Evolutionary conservation across 352 stramenopile species (phyloP).

Genomic region (Phytophthora syringae): DNA sequence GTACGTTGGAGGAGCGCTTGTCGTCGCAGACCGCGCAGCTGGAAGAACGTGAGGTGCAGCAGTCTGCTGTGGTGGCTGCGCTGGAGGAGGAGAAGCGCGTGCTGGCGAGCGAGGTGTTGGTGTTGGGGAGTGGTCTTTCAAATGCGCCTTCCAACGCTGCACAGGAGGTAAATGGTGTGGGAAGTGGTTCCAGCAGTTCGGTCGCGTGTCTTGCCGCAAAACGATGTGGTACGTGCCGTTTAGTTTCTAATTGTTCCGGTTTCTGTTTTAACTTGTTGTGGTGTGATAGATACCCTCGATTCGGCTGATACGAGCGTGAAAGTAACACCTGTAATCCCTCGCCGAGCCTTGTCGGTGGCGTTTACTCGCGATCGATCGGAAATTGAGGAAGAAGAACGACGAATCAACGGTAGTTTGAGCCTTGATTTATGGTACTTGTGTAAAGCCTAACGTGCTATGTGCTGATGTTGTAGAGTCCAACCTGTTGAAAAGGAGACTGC

Average conservation of each 20-base stretch:
- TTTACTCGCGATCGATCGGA: constrained; percentile 38
- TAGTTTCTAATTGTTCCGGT: not conserved
- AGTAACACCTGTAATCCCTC: not conserved
- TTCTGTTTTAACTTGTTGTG: not conserved
- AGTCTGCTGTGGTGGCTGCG: too few relatives aligned
- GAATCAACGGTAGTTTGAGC: constrained; percentile 51
- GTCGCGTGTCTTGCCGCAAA: too few relatives aligned
- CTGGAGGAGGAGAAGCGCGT: too few relatives aligned
- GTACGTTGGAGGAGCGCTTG: too few relatives aligned
- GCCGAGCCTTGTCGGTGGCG: constrained; percentile 25
- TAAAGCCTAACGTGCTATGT: not conserved
- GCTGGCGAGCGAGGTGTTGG: too few relatives aligned
- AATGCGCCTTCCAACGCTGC: too few relatives aligned
- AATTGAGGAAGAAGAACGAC: constrained; percentile 41
- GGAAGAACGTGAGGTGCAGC: too few relatives aligned
- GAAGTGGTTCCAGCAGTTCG: too few relatives aligned
- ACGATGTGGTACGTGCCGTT: not conserved
- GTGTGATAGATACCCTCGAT: not conserved
- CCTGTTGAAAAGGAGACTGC: constrained; percentile 43
- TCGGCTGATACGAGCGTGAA: not conserved
- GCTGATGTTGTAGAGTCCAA: constrained; percentile 40
- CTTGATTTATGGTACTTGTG: too few relatives aligned
- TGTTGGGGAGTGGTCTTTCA: too few relatives aligned
- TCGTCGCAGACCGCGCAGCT: too few relatives aligned
- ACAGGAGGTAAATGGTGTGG: too few relatives aligned